phyloP scores from a whole-genome alignment of 495 filamentous ascomycete genomes.

The Evernia prunastri region DNA sequence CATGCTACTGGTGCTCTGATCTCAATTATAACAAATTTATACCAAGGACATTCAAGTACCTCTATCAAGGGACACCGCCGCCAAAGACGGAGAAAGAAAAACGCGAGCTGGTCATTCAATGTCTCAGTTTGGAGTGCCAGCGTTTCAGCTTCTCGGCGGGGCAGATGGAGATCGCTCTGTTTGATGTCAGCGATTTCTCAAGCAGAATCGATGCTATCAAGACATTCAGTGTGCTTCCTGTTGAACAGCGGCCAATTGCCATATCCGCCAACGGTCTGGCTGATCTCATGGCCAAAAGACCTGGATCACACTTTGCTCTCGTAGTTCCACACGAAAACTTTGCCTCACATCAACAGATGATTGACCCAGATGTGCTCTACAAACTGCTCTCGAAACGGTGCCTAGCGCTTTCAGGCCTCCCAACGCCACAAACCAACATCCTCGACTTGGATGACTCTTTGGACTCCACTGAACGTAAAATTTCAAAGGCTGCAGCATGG shows the following conservation, averaged over 20 bases:
- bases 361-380: slow-evolving; percentile 2
- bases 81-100: neutral
- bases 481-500: no score
- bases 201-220: slow-evolving; percentile 4
- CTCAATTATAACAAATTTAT: neutral
- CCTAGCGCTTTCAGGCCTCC: no score
- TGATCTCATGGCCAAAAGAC: neutral
- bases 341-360: neutral
- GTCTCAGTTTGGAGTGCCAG: slow-evolving; percentile 3
- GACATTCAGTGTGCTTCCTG: neutral
- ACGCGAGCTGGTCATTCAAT: neutral
- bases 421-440: no score
- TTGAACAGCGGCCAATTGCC: neutral
- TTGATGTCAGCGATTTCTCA: neutral
- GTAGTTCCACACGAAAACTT: neutral
- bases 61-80: neutral
- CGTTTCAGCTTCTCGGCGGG: neutral
- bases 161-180: neutral
- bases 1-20: slow-evolving; percentile 6
- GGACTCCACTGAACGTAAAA: no score
- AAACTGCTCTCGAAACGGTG: no score
- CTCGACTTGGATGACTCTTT: no score
- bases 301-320: neutral
- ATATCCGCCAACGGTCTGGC: neutral
- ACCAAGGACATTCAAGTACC: slow-evolving; percentile 1